Base-by-base conservation (phyloP, 495 filamentous ascomycete genomes). In the Lasiosphaeria hispida region DNA sequence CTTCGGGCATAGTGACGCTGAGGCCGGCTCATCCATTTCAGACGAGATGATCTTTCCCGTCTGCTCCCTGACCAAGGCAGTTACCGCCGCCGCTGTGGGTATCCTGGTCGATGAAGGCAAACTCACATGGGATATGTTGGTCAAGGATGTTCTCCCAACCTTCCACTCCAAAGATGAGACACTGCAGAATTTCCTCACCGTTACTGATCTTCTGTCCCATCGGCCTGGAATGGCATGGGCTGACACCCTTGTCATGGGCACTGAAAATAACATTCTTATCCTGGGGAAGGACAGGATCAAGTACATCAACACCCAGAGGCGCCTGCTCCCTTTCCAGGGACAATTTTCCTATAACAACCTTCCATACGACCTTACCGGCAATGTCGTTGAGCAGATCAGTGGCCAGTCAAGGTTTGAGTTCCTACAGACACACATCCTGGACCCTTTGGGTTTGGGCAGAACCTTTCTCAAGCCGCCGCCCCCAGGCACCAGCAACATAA, bases 61-160 rank as follows among this genome's bases (percentile, higher is more conserved):
- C 18, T 19, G 35, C 17, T 53, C 50, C 4, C 18, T 53, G 15
- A 53, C 35, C 18, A 53, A 53, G 23, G 50, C 50, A 3, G 23
- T 53, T n/a, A 53, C 37, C 37, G 37, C 37, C 10, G 50, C 23
- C 17, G 50, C 50, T n/a, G 2, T 53, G 15, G 15, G 11, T 15
- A 53, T 41, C 13, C 50, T 53, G 1, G 37, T 23, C 7, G 50
- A 53, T 4, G 50, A 53, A 7, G 50, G 50, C 50, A 53, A 53
- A 17, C 10, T 15, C 35, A 19, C 8, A 19, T 53, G 50, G 50
- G 50, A 53, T 33, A 53, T 37, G 6, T 37, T 33, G n/a, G 37
- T 53, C 11, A 39, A 41, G 10, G 50, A 53, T 33, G 9, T 53
- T 13, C 50, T 53, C 15, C 50, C 37, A 13, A 30, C 15, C n/a